Base-by-base conservation (phyloP, 768 basidiomycete species). In the Boletus rufocinnamomeus region DNA sequence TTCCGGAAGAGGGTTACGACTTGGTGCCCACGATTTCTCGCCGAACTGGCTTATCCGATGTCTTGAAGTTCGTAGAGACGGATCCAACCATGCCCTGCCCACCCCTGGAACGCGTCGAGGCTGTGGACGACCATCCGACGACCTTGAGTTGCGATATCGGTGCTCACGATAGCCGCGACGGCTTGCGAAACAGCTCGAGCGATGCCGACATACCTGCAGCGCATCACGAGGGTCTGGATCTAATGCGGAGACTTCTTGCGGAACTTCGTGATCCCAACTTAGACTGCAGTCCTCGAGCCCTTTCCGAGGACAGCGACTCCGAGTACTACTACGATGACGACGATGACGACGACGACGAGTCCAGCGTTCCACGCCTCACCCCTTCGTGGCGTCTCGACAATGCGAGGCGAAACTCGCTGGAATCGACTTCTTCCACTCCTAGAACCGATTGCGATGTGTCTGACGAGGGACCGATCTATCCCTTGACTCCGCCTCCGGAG, bases 211-310 rank as follows among this genome's bases (percentile, higher is more conserved):
- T 10, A 10, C 23, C 27, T 16, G 2, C 38, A 13, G 23, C n/a
- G 6, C 16, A 48, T 40, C 30, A 52, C 10, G 55, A 47, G 6
- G 52, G 52, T 11, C 10, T 3, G 27, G 55, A 62, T 25, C 11
- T 60, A 3, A 69, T 69, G 63, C 54, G 50, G 4, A 56, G 23
- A 27, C 43, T 67, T 3, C 63, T 65, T 19, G 41, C 38, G n/a
- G 57, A 58, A 14, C 61, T 67, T n/a, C 56, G 63, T 2, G 57
- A 70, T 30, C 54, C 57, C 37, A 6, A 10, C 11, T 3, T 67
- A 35, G 55, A 69, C 17, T 50, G 27, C 10, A 37, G 4, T 8
- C 57, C 63, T 38, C 52, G 37, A 2, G 2, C 43, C 6, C 28
- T 60, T 6, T 56, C 51, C 23, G 58, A 64, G 27, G 56, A 59